Evolutionary conservation across 2,329 filamentous ascomycete species (phyloP).

Genomic region (Parastagonospora avenae): DNA sequence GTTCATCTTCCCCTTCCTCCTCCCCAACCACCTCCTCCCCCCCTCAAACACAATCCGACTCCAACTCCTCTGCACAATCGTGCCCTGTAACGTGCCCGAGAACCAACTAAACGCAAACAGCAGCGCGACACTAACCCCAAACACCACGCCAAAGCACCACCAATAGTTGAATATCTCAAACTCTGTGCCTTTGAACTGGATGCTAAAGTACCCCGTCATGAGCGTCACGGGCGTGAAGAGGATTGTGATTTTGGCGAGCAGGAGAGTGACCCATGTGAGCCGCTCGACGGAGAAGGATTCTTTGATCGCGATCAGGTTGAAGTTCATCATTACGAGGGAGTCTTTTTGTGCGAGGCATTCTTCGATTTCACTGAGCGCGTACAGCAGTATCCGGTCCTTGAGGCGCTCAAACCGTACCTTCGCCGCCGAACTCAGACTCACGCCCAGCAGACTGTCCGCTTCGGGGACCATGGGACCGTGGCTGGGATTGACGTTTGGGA

Average conservation of each 20-base stretch:
- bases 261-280: constrained; percentile 71
- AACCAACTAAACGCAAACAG: constrained; percentile 63
- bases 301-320: constrained; percentile 77
- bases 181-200: constrained; percentile 64
- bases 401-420: constrained; percentile 64
- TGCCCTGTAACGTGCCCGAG: constrained; percentile 64
- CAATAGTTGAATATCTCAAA: constrained; percentile 71
- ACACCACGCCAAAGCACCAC: constrained; percentile 68
- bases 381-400: constrained; percentile 62
- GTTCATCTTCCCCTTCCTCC: constrained; percentile 25
- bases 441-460: constrained; percentile 50
- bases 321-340: constrained; percentile 72
- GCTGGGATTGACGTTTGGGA: constrained; percentile 17
- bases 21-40: constrained; percentile 30
- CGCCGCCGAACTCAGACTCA: constrained; percentile 55
- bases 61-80: constrained; percentile 55
- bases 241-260: constrained; percentile 76
- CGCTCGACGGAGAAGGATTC: constrained; percentile 74
- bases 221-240: constrained; percentile 76
- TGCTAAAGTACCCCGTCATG: constrained; percentile 76
- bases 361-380: constrained; percentile 66
- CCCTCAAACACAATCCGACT: constrained; percentile 36
- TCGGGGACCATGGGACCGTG: constrained; percentile 35
- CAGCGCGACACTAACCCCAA: constrained; percentile 62
- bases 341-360: constrained; percentile 73